Conservation (phyloP, 306 rosid species). For the Lotus japonicus region DNA sequence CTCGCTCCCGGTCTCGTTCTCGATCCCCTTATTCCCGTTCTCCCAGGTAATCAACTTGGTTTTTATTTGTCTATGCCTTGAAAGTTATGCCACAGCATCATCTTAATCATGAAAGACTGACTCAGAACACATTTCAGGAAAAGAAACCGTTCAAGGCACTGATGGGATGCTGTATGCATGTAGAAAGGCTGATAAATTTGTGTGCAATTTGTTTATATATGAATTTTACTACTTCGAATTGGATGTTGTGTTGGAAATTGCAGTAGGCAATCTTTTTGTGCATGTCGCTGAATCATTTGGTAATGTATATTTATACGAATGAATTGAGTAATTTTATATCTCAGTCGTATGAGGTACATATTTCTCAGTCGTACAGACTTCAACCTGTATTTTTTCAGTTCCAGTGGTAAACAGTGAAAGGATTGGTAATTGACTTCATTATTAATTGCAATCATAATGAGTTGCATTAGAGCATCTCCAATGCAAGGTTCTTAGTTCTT, state of each 20-base stretch:
- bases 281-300: constrained; percentile 1
- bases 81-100: not conserved
- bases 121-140: constrained; percentile 45
- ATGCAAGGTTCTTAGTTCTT: too few relatives aligned
- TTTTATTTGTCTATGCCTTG: not conserved
- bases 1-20: constrained; percentile 33
- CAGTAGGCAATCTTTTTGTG: constrained; percentile 2
- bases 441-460: too few relatives aligned
- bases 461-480: too few relatives aligned
- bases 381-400: too few relatives aligned
- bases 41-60: constrained; percentile 48
- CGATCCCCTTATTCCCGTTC: constrained; percentile 53
- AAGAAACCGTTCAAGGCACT: constrained; percentile 59
- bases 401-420: too few relatives aligned
- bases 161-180: constrained; percentile 19
- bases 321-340: constrained; percentile 8
- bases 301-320: not conserved
- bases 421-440: too few relatives aligned
- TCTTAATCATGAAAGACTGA: constrained; percentile 23
- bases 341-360: not conserved
- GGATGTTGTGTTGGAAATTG: constrained; percentile 18
- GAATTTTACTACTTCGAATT: constrained; percentile 1
- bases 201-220: constrained; percentile 16
- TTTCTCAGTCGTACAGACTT: too few relatives aligned
- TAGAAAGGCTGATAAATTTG: not conserved